A percentile compares a stretch with the other conserved stretches of the same genome.
phyloP scores from a whole-genome alignment of 106 monocot species.

The Alisma plantagoaquatica region DNA sequence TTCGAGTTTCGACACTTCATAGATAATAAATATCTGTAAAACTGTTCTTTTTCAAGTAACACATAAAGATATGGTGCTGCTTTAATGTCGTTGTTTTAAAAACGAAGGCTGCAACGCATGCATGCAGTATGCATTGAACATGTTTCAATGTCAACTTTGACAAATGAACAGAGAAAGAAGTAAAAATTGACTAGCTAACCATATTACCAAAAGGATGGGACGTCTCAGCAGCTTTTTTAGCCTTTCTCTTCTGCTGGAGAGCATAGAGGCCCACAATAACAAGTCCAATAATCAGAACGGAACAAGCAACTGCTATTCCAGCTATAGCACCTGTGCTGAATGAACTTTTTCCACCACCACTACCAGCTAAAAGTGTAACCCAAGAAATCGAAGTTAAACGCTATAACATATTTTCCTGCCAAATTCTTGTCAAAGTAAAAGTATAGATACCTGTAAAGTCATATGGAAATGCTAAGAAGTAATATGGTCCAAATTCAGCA shows the following conservation, averaged over 20 bases:
- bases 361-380: conserved; percentile 1
- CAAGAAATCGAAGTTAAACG: not conserved
- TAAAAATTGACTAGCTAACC: no score
- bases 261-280: conserved; percentile 6
- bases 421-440: conserved; percentile 2
- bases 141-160: no score
- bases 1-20: no score
- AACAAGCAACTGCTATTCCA: conserved; percentile 12
- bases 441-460: conserved; percentile 3
- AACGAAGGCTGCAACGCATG: no score
- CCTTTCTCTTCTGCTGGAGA: conserved; percentile 9
- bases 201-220: conserved; percentile 16
- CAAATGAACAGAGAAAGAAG: no score
- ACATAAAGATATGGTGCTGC: no score
- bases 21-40: no score
- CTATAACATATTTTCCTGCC: not conserved
- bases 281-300: conserved; percentile 7
- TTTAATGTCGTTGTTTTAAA: no score
- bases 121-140: no score
- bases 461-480: conserved; percentile 27
- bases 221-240: conserved; percentile 2
- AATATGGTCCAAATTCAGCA: conserved; percentile 33
- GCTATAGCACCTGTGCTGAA: conserved; percentile 2
- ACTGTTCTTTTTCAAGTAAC: no score
- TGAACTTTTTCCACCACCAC: not conserved